phyloP scores from a whole-genome alignment of 1,139 yeast genomes.

The Geotrichum citri-aurantii region DNA sequence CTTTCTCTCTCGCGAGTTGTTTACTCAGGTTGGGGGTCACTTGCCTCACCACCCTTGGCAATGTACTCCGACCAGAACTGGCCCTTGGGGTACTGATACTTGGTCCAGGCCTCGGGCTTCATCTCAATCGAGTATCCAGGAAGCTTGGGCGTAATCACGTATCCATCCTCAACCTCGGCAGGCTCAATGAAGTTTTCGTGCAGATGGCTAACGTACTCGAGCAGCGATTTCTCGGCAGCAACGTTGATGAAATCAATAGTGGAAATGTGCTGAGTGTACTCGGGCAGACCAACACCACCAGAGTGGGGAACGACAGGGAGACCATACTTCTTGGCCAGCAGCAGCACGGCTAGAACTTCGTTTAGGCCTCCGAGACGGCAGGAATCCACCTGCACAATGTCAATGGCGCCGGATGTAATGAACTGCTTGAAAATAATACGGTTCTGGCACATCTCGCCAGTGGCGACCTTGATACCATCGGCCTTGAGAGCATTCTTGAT shows the following conservation, averaged over 20 bases:
- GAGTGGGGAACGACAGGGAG: slow-evolving; percentile 41
- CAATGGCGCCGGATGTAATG: slow-evolving; percentile 37
- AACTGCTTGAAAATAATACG: slow-evolving; percentile 40
- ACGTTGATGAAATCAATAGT: slow-evolving; percentile 39
- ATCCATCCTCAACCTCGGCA: slow-evolving; percentile 36
- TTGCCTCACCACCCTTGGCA: slow-evolving; percentile 1
- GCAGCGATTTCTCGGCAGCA: slow-evolving; percentile 34
- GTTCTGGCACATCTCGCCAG: slow-evolving; percentile 43
- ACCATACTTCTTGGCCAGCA: slow-evolving; percentile 38
- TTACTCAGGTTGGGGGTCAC: background rate
- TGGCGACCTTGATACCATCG: slow-evolving; percentile 39
- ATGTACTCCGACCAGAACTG: slow-evolving; percentile 32
- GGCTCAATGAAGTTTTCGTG: slow-evolving; percentile 36
- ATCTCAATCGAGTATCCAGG: slow-evolving; percentile 40
- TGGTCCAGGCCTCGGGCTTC: slow-evolving; percentile 33
- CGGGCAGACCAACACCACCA: slow-evolving; percentile 42
- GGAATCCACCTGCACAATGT: slow-evolving; percentile 39
- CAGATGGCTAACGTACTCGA: slow-evolving; percentile 36
- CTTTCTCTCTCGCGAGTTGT: background rate
- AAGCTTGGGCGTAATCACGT: slow-evolving; percentile 37
- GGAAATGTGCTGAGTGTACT: slow-evolving; percentile 39
- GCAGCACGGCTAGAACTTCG: slow-evolving; percentile 39
- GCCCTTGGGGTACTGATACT: slow-evolving; percentile 36
- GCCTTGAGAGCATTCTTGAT: slow-evolving; percentile 37
- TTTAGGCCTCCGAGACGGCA: slow-evolving; percentile 41